These are phyloP conservation scores for Tricholoma bakamatsutake DNA, from an alignment of 768 basidiomycete species.

Conservation along the genomic window DNA sequence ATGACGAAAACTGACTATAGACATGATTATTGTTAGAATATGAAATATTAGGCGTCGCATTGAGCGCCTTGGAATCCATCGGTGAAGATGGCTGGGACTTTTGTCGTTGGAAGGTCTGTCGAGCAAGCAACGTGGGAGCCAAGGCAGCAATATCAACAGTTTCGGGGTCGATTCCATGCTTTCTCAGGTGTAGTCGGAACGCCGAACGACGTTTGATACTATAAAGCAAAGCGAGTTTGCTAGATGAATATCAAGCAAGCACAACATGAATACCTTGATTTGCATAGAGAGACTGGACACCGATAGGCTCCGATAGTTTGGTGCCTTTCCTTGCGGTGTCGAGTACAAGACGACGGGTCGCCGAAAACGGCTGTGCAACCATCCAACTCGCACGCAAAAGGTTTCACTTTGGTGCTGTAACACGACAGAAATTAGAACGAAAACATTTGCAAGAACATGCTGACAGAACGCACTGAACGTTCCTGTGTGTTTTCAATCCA, in stretches of 20 bases:
- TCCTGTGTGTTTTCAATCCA: constrained; percentile 57
- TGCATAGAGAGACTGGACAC: constrained; percentile 42
- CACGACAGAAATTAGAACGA: not conserved
- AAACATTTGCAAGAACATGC: not conserved
- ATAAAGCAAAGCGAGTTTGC: constrained; percentile 1
- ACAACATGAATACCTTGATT: constrained; percentile 35
- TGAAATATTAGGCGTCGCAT: not conserved
- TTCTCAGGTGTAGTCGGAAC: constrained; percentile 48
- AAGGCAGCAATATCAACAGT: constrained; percentile 26
- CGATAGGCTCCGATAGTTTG: constrained; percentile 31
- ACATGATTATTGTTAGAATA: not conserved
- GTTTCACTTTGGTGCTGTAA: constrained; percentile 45
- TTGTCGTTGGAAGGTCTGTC: constrained; percentile 11
- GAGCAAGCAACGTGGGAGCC: constrained; percentile 22
- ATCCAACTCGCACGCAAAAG: constrained; percentile 42
- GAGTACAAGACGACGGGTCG: constrained; percentile 64
- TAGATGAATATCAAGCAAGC: not conserved
- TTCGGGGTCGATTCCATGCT: constrained; percentile 36
- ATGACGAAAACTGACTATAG: not conserved
- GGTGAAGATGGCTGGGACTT: not conserved
- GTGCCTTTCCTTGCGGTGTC: constrained; percentile 62
- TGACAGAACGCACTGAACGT: constrained; percentile 51
- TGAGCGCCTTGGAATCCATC: not conserved
- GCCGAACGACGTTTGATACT: constrained; percentile 64
- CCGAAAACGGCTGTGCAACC: constrained; percentile 49